Evolutionary conservation across 495 filamentous ascomycete species (phyloP).

Genomic region (Tuber umbilicatum): DNA sequence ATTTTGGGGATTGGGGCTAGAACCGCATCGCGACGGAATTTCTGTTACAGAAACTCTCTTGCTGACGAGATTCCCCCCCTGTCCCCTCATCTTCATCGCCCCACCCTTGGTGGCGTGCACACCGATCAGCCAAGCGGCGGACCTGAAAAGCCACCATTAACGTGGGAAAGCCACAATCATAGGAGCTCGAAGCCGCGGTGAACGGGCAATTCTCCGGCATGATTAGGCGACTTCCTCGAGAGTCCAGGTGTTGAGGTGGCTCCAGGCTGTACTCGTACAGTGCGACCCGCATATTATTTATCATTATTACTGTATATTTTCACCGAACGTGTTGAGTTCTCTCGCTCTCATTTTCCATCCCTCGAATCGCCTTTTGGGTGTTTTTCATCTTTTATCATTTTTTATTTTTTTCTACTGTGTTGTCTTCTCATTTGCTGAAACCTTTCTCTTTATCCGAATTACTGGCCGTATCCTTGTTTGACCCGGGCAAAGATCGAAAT

Average conservation of each 20-base stretch:
- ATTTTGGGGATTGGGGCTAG: not conserved
- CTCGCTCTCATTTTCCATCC: not conserved
- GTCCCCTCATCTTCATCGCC: not conserved
- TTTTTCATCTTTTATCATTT: not conserved
- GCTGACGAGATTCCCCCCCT: not conserved
- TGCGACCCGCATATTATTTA: not conserved
- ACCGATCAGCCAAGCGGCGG: not conserved
- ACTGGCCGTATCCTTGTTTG: not conserved
- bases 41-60: not conserved
- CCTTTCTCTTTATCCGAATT: not conserved
- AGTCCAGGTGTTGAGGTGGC: not conserved
- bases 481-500: not conserved
- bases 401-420: not conserved
- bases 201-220: not conserved
- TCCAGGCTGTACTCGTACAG: not conserved
- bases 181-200: not conserved
- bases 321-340: not conserved
- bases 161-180: not conserved
- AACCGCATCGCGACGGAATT: not conserved
- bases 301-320: not conserved
- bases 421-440: not conserved
- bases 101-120: not conserved
- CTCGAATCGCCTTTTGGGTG: not conserved
- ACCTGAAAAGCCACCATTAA: not conserved
- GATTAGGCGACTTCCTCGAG: not conserved